Base-by-base conservation (phyloP, 257 asterid species). In the Paraleonurus japonicus region DNA sequence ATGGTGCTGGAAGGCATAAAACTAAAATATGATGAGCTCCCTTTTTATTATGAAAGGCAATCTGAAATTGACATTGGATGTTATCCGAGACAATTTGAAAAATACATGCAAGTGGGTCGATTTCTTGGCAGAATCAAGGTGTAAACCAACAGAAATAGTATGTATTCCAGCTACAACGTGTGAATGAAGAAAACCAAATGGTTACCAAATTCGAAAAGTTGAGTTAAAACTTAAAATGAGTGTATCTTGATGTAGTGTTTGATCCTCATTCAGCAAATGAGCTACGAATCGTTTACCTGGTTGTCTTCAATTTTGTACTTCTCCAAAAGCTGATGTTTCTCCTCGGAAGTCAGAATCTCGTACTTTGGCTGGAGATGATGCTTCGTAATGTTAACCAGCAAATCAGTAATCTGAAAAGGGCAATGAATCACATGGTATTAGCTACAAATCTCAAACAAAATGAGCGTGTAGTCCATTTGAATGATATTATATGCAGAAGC, bases 321-420 rank as follows among this genome's bases (percentile, higher is more conserved):
- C 69, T 74, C 71, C 71, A 85, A 54, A 61, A 85, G 70, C 62
- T 43, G 30, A 15, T 41, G 67, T 78, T 85, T 85, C 81, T 82
- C 89, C 80, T 70, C 68, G 22, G 73, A 65, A 67, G 65, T 78
- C 71, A 82, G 74, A 55, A 82, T 43, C 80, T 78, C 82, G 50
- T 70, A 69, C 69, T 73, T 80, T 33, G 85, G 85, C 64, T 1
- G 27, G 69, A 67, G 65, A 54, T 16, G 26, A 67, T 85, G 89
- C 79, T 78, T 82, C 22, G 81, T 78, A 74, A 80, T 69, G 79
- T 85, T 82, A 61, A 76, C 78, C 77, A 85, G 71, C 81, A 85
- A 71, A 30, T 76, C 85, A 32, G 81, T 23, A 16, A 85, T 82
- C 90, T 85, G 78, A 62, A 74, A 51, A 78, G 53, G 74, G 69